Conservation (phyloP, 2,329 filamentous ascomycete species). For the Ophioceras dolichostomum region DNA sequence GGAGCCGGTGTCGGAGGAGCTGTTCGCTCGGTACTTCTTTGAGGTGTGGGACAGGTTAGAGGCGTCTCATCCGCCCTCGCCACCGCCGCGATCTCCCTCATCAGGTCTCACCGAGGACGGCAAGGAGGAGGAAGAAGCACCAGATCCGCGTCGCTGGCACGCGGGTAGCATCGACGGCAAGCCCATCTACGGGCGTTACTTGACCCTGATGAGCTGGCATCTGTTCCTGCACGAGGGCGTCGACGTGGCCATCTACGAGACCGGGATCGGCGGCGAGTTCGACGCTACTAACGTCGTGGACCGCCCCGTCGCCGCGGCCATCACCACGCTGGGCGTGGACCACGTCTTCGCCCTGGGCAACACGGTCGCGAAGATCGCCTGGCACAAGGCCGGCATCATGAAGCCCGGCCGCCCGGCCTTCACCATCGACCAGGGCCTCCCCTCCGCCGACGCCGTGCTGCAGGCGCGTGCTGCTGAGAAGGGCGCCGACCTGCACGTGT, state of each 20-base stretch:
- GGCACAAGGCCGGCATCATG: constrained; percentile 65
- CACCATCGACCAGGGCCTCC: constrained; percentile 24
- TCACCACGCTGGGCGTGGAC: constrained; percentile 51
- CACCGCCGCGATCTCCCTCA: constrained; percentile 14
- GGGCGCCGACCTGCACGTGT: constrained; percentile 11
- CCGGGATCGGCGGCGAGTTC: constrained; percentile 45
- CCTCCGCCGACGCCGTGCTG: constrained; percentile 36
- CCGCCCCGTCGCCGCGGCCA: constrained; percentile 12
- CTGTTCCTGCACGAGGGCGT: constrained; percentile 52
- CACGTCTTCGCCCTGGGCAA: constrained; percentile 51
- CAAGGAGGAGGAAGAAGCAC: constrained; percentile 16
- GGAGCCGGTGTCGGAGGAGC: constrained; percentile 38
- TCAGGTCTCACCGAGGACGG: constrained; percentile 12
- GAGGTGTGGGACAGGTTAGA: constrained; percentile 50
- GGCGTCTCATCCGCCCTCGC: constrained; percentile 3
- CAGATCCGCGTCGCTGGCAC: constrained; percentile 12
- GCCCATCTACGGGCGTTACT: constrained; percentile 47
- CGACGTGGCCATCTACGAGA: constrained; percentile 52
- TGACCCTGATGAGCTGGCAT: constrained; percentile 57
- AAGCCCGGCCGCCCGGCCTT: constrained; percentile 47
- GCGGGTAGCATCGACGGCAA: constrained; percentile 21
- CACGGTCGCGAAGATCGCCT: constrained; percentile 54
- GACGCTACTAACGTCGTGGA: constrained; percentile 61
- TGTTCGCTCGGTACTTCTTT: constrained; percentile 56
- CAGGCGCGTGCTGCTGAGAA: constrained; percentile 38